Percentiles rank a stretch among this genome's conserved stretches.
Conservation (phyloP, 2,329 filamentous ascomycete species). For the Coleophoma cylindrospora region DNA sequence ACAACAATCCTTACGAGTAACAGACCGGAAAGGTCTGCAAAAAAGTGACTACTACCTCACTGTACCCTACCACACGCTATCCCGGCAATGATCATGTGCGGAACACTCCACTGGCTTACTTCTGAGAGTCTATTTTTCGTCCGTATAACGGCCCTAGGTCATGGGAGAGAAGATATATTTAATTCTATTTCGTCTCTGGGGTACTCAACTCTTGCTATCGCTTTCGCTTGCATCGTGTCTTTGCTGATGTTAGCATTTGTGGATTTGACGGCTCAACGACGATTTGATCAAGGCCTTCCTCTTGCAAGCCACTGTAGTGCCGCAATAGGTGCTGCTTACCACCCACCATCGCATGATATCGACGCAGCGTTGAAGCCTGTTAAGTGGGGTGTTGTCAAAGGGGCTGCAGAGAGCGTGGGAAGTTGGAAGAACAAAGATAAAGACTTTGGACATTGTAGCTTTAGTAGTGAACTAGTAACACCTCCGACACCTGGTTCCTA, state of each 20-base stretch:
- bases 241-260: background rate
- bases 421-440: too few relatives aligned
- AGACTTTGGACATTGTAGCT: too few relatives aligned
- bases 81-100: background rate
- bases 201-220: background rate
- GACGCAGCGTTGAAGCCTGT: background rate
- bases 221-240: too few relatives aligned
- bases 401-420: too few relatives aligned
- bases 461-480: too few relatives aligned
- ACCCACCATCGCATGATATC: background rate
- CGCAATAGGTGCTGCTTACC: background rate
- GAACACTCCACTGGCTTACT: background rate
- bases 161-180: background rate
- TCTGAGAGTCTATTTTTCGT: background rate
- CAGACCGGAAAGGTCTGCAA: conserved; percentile 23
- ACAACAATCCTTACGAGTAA: conserved; percentile 30
- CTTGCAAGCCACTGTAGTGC: background rate
- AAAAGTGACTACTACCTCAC: conserved; percentile 29
- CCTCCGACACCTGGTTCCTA: too few relatives aligned
- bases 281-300: background rate
- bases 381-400: background rate
- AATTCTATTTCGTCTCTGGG: background rate
- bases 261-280: background rate
- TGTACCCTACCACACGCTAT: conserved; percentile 27
- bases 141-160: background rate